Conservation (phyloP, 2,329 filamentous ascomycete genomes). For the Sclerotiophoma versabilis region DNA sequence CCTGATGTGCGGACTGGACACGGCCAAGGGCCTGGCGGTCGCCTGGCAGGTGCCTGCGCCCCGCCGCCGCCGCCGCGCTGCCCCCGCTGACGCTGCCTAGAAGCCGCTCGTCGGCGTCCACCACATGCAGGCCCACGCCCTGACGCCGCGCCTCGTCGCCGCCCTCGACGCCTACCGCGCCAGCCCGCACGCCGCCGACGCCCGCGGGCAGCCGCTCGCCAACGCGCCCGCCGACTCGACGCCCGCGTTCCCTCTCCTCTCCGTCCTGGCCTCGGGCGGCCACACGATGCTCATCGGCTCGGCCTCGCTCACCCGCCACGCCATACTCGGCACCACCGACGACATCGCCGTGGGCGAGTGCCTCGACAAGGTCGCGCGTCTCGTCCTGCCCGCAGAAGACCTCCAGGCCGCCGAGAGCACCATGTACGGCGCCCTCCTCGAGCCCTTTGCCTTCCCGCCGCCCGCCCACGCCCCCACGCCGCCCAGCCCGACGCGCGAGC, state of each 20-base stretch:
- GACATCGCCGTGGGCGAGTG: constrained; percentile 90
- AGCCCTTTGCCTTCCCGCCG: constrained; percentile 73
- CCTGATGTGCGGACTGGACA: constrained; percentile 78
- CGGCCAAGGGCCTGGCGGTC: constrained; percentile 84
- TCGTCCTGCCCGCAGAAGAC: constrained; percentile 70
- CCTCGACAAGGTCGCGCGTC: constrained; percentile 84
- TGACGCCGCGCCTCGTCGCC: constrained; percentile 80
- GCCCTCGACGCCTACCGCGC: constrained; percentile 58
- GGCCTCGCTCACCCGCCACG: constrained; percentile 70
- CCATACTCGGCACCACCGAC: constrained; percentile 73
- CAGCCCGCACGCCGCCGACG: not conserved
- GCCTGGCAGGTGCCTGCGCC: constrained; percentile 67
- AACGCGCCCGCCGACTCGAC: constrained; percentile 14
- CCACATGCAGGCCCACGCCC: constrained; percentile 96
- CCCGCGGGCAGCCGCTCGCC: constrained; percentile 5
- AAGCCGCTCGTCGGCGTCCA: constrained; percentile 86
- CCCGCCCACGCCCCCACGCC: not conserved
- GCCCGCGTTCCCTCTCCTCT: constrained; percentile 82
- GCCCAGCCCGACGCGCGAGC: not conserved
- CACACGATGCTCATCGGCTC: constrained; percentile 89
- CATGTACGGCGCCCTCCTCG: constrained; percentile 82
- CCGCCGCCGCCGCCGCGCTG: not conserved
- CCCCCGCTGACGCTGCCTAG: constrained; percentile 22
- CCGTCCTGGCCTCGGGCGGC: constrained; percentile 87
- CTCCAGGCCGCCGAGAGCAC: constrained; percentile 65